A percentile compares a stretch with the other conserved stretches of the same genome.
Conservation (phyloP, 2,329 filamentous ascomycete species). For the Aspergillus eucalypticola region DNA sequence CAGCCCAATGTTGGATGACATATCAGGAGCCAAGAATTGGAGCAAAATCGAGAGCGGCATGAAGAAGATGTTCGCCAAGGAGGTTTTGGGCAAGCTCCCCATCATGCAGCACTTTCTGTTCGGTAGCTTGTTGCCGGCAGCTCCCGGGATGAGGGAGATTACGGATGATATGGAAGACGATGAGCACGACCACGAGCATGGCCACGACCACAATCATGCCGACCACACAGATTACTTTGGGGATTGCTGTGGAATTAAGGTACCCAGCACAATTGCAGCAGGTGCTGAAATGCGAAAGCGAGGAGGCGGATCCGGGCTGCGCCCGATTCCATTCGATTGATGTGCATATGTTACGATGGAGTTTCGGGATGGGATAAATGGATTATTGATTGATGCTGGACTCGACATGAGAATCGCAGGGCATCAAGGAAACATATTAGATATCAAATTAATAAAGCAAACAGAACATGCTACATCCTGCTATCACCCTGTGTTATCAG, state of each 20-base stretch:
- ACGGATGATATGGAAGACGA: constrained; percentile 52
- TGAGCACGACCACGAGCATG: constrained; percentile 60
- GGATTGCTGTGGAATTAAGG: constrained; percentile 97
- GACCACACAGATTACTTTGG: constrained; percentile 69
- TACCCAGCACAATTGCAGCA: constrained; percentile 89
- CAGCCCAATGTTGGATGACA: constrained; percentile 97
- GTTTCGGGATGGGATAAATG: constrained; percentile 4
- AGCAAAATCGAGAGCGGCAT: constrained; percentile 90
- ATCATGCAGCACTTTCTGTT: constrained; percentile 99
- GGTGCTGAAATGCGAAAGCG: constrained; percentile 84
- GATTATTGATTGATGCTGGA: neutral
- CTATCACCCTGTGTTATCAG: neutral
- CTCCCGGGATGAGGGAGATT: constrained; percentile 68
- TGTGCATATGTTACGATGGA: neutral
- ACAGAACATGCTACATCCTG: neutral
- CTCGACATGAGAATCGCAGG: neutral
- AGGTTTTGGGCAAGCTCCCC: constrained; percentile 88
- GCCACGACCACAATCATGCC: constrained; percentile 69
- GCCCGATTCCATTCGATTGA: constrained; percentile 51
- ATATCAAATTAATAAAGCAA: neutral
- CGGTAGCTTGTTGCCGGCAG: constrained; percentile 77
- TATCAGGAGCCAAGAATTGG: constrained; percentile 87
- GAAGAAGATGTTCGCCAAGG: constrained; percentile 93
- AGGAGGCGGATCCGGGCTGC: constrained; percentile 65
- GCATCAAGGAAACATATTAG: neutral